A percentile compares a stretch with the other conserved stretches of the same genome.
phyloP scores from a whole-genome alignment of 176 grass and related monocot genomes.

The Eleusine indica region DNA sequence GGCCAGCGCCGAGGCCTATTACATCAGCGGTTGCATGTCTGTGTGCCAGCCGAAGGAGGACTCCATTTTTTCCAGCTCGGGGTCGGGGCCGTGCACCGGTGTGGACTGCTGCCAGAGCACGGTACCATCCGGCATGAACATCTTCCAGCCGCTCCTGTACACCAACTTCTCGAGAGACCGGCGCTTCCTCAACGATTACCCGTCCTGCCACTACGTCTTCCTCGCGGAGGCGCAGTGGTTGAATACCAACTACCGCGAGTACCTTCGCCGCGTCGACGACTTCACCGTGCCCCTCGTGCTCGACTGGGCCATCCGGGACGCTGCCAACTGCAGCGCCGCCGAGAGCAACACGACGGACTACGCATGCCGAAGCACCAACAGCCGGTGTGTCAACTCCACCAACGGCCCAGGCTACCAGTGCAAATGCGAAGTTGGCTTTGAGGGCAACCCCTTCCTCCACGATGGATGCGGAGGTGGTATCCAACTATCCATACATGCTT shows the following conservation, averaged over 20 bases:
- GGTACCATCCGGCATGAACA: neutral
- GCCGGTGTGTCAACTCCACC: neutral
- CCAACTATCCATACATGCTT: too few relatives aligned
- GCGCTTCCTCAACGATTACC: too few relatives aligned
- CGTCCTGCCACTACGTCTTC: neutral
- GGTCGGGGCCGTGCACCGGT: neutral
- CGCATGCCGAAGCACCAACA: neutral
- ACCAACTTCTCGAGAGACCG: neutral
- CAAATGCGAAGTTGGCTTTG: neutral
- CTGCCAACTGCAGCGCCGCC: neutral
- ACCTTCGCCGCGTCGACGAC: neutral
- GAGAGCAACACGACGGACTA: neutral
- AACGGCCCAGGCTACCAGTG: neutral
- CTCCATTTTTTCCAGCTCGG: neutral
- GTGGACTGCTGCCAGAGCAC: neutral
- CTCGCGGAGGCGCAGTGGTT: neutral
- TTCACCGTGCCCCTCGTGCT: neutral
- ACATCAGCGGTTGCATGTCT: neutral
- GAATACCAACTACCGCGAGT: neutral
- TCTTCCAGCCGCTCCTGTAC: neutral
- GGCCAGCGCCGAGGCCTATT: neutral
- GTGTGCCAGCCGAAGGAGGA: neutral
- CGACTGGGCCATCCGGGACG: neutral
- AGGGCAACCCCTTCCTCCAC: neutral
- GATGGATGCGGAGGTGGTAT: neutral